A percentile compares a stretch with the other conserved stretches of the same genome.
These are phyloP conservation scores for Eucalyptus cloeziana DNA, from an alignment of 345 rosid species.

Conservation along the genomic window DNA sequence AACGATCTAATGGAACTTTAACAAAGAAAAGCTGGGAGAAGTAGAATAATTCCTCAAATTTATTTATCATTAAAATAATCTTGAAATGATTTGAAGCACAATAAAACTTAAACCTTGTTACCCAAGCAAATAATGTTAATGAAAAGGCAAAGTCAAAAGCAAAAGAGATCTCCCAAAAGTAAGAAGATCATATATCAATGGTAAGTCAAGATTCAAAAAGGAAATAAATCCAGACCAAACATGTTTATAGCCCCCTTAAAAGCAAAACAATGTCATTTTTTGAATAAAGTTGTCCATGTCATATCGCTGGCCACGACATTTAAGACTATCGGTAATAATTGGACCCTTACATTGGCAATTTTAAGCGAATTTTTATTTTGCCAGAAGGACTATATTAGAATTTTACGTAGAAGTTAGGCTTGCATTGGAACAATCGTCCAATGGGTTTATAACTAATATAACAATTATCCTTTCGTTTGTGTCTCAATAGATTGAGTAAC, in stretches of 20 bases:
- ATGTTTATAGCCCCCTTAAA: background rate
- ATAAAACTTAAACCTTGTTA: background rate
- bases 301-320: background rate
- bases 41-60: background rate
- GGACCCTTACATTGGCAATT: no score
- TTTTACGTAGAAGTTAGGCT: background rate
- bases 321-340: background rate
- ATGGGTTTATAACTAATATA: background rate
- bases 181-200: background rate
- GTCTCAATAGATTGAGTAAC: background rate
- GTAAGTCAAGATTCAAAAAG: background rate
- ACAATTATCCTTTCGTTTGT: background rate
- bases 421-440: background rate
- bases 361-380: background rate
- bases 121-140: background rate
- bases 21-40: background rate
- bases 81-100: background rate
- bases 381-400: background rate
- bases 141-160: background rate
- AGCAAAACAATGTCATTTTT: background rate
- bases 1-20: background rate
- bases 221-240: background rate
- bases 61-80: background rate
- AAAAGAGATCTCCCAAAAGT: background rate
- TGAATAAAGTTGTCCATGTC: background rate